phyloP scores from a whole-genome alignment of 176 grass and related monocot species.

The Musa schizocarpa region DNA sequence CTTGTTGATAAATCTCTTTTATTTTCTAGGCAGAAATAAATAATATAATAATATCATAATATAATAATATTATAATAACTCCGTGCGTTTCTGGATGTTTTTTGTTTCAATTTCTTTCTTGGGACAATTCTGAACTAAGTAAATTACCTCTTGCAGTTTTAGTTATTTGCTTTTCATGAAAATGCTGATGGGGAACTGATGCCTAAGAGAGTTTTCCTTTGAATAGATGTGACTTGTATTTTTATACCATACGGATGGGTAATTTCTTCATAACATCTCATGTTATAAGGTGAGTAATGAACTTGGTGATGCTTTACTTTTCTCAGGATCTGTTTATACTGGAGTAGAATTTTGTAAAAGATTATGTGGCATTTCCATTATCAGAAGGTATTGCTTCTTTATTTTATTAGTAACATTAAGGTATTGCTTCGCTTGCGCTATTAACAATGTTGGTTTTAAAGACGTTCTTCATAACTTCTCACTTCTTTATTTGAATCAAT shows the following conservation, averaged over 20 bases:
- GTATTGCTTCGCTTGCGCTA: not conserved
- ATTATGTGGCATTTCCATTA: constrained; percentile 80
- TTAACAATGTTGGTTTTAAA: too few species aligned
- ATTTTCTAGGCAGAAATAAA: too few species aligned
- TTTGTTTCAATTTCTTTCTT: not conserved
- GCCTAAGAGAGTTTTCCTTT: not conserved
- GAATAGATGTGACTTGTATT: not conserved
- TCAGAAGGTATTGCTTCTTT: constrained; percentile 45
- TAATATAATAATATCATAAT: not conserved
- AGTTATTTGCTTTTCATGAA: not conserved
- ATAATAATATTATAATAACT: not conserved
- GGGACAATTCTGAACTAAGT: not conserved
- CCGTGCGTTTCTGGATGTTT: not conserved
- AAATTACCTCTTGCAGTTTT: not conserved
- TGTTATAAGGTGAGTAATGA: constrained; percentile 6
- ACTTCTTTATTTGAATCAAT: not conserved
- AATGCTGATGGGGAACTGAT: not conserved
- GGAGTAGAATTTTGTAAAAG: constrained; percentile 89
- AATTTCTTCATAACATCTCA: not conserved
- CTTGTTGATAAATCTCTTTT: not conserved
- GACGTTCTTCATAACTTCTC: too few species aligned
- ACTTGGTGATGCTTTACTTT: not conserved
- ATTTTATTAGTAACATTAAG: constrained; percentile 1
- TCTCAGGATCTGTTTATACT: constrained; percentile 56
- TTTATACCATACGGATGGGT: not conserved